Base-by-base conservation (phyloP, 345 rosid genomes). In the Gossypium arboreum region DNA sequence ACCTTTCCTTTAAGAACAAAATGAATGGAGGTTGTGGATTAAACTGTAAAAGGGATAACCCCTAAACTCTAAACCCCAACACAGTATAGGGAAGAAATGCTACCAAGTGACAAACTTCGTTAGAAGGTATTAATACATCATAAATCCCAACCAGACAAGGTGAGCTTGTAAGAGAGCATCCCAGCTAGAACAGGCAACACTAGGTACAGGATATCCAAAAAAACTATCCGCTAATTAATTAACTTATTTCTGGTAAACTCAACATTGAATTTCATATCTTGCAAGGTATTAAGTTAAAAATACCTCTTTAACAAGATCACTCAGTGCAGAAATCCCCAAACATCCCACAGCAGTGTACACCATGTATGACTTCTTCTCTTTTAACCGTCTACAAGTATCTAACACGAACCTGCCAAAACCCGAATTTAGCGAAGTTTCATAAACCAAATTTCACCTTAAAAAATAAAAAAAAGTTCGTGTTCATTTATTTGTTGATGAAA, bases 341-440 rank as follows among this genome's bases (percentile, higher is more conserved):
- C 92, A 90, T 62, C 97, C 97, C 27, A 91, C 94, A 58, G 99
- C 98, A 54, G 91, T 86, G 76, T 89, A 91, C 12, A 91, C 87
- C 99, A 92, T 85, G 85, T 95, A 95, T 3, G 99, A 90, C 83
- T 95, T 95, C 88, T 78, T 95, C 80, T 95, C 99, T 75, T 84
- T 95, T 72, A 95, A 80, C 65, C 87, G 85, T 79, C 89, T 86
- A 80, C 99, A 95, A 3, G 90, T 86, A 77, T 91, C 93, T 45
- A 86, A 68, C 50, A 92, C 98, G 84, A 94, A 92, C 87, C 94
- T 94, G 88, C 76, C 74, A 82, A 62, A n/a, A 51, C 48, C 54
- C 72, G 44, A 7, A 62, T 55, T 61, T 62, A 75, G 54, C 34
- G 18, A 18, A 16, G 9, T 5, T 12, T 56, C 74, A 77, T 9